Evolutionary conservation across 2,329 filamentous ascomycete species (phyloP), one percentile per base, ranked within the genome.

Genomic region (Cercospora sojina): DNA sequence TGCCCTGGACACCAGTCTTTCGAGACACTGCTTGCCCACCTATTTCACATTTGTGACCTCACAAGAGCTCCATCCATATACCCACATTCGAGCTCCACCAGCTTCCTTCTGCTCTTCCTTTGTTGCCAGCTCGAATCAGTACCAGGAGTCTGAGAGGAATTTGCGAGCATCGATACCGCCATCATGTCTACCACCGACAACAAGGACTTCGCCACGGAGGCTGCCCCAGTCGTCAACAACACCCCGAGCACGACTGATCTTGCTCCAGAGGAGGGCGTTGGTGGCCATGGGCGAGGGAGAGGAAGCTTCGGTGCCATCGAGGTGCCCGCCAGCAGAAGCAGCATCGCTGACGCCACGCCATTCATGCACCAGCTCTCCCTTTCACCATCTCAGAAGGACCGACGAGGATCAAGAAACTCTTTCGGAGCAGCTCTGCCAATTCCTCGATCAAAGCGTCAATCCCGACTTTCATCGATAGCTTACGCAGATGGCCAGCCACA

Each of bases 291-390:
- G 10, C 55, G 69, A 63, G 67, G 69, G 31, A 72, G 70, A 49
- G 73, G 79, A 65, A 77, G 70, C 68, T 73, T 74, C 56, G 74
- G 74, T 64, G 82, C 87, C 51, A 86, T 92, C 74, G 90, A 92
- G 80, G 83, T 92, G 56, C 89, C 90, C 47, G 89, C 90, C 25
- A 86, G 88, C 64, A 82, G 88, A 71, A 90, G 87, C 62, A 85
- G 88, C 62, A 86, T 91, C 69, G 88, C 89, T 32, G 88, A 92
- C 79, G 87, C 86, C 27, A 80, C 85, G 53, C 83, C 85, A 71
- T 89, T 88, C 79, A 91, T 92, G 89, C 90, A 92, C 83, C 88
- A 86, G 74, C 82, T 92, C 74, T 90, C 87, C 74, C 80, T 88
- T 55, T 82, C 85, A 13, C 89, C 89, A 16, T 91, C 89, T 7